phyloP scores from a whole-genome alignment of 768 basidiomycete species.

The Cystobasidium tubakii region DNA sequence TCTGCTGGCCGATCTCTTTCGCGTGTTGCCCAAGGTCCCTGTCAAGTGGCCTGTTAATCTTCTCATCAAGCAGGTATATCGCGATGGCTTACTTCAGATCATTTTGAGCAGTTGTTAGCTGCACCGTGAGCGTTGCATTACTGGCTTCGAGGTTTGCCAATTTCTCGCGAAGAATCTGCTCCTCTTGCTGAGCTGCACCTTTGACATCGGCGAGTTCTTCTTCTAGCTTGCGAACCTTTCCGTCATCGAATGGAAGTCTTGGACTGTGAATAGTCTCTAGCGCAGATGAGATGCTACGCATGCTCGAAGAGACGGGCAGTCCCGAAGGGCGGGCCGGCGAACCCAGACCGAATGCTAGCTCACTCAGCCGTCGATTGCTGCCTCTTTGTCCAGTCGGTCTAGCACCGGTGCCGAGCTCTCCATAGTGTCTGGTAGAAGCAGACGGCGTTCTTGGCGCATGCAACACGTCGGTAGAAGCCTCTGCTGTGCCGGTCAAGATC shows the following conservation, averaged over 20 bases:
- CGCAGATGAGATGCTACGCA: slow-evolving; percentile 21
- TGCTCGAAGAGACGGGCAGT: background rate
- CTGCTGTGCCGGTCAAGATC: slow-evolving; percentile 29
- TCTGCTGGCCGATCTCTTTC: background rate
- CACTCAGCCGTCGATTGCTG: background rate
- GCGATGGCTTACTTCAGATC: background rate
- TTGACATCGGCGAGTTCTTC: slow-evolving; percentile 61
- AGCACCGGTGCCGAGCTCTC: background rate
- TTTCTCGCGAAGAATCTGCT: background rate
- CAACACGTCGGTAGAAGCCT: background rate
- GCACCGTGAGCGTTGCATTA: background rate
- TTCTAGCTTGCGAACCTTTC: background rate
- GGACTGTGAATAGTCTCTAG: slow-evolving; percentile 22
- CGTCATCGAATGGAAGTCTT: background rate
- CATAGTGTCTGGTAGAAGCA: background rate
- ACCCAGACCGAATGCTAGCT: slow-evolving; percentile 5
- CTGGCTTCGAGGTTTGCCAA: background rate
- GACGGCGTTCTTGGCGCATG: slow-evolving; percentile 1
- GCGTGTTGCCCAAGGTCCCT: background rate
- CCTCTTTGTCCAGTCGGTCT: slow-evolving; percentile 3
- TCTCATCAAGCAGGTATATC: too few relatives aligned
- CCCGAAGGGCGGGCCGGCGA: slow-evolving; percentile 12
- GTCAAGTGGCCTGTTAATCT: too few relatives aligned
- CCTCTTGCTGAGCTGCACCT: slow-evolving; percentile 50
- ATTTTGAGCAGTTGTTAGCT: background rate